A percentile compares a stretch with the other conserved stretches of the same genome.
Conservation (phyloP, 768 basidiomycete species). For the Phallus indusiatus region DNA sequence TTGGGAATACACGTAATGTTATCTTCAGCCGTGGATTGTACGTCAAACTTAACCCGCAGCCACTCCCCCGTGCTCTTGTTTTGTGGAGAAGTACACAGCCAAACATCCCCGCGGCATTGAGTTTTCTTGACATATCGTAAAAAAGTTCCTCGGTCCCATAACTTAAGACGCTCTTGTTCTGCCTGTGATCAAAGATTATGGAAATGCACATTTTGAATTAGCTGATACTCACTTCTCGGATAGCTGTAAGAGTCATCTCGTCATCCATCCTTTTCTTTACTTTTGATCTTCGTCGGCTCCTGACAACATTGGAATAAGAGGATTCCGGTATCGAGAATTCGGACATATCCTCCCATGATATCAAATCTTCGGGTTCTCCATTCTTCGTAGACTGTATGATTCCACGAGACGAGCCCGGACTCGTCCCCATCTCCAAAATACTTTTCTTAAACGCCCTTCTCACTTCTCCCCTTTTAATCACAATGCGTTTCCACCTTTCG, state of each 20-base stretch:
- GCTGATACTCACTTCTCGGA: slow-evolving; percentile 34
- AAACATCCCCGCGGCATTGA: slow-evolving; percentile 36
- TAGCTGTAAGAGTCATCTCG: slow-evolving; percentile 2
- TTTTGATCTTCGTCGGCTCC: background rate
- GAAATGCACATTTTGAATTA: background rate
- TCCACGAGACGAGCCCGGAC: background rate
- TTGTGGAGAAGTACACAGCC: slow-evolving; percentile 69
- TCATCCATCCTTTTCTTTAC: slow-evolving; percentile 2
- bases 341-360: background rate
- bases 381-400: background rate
- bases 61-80: slow-evolving; percentile 72
- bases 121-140: slow-evolving; percentile 33
- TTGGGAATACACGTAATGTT: slow-evolving; percentile 15
- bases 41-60: slow-evolving; percentile 67
- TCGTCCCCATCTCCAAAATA: slow-evolving; percentile 9
- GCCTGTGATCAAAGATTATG: background rate
- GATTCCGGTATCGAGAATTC: background rate
- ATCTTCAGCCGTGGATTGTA: slow-evolving; percentile 43
- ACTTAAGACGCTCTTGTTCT: slow-evolving; percentile 28
- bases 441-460: slow-evolving; percentile 17
- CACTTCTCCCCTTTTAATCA: background rate
- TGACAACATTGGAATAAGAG: too few species aligned
- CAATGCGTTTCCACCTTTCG: slow-evolving; percentile 2
- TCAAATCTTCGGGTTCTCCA: slow-evolving; percentile 8
- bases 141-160: slow-evolving; percentile 72